A percentile compares a stretch with the other conserved stretches of the same genome.
phyloP scores from a whole-genome alignment of 2,329 filamentous ascomycete genomes.

The Sporothrix sp. region DNA sequence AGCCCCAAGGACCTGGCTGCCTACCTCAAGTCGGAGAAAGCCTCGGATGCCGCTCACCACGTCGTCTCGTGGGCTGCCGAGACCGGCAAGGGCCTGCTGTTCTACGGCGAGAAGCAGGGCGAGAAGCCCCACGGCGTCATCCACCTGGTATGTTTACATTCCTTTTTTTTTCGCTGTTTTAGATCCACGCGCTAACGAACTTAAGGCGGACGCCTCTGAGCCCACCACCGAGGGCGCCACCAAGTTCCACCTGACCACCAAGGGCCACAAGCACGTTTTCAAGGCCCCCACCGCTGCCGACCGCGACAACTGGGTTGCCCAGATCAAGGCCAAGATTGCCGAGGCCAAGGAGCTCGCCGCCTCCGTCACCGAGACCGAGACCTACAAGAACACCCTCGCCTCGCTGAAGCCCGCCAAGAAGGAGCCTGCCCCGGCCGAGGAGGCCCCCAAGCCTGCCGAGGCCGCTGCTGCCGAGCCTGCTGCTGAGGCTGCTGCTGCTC shows the following conservation, averaged over 20 bases:
- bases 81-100: slow-evolving; percentile 91
- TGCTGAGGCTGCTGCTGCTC: slow-evolving; percentile 17
- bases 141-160: slow-evolving; percentile 55
- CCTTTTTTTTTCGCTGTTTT: too few species aligned
- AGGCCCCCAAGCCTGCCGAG: slow-evolving; percentile 22
- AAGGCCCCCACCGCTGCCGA: slow-evolving; percentile 66
- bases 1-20: slow-evolving; percentile 62
- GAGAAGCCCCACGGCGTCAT: slow-evolving; percentile 85
- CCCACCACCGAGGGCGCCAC: slow-evolving; percentile 63
- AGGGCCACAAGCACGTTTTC: slow-evolving; percentile 88
- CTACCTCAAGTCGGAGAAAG: slow-evolving; percentile 86
- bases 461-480: slow-evolving; percentile 11
- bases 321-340: slow-evolving; percentile 69
- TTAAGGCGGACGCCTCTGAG: slow-evolving; percentile 53
- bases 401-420: slow-evolving; percentile 48
- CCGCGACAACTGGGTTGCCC: slow-evolving; percentile 85
- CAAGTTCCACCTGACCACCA: slow-evolving; percentile 79
- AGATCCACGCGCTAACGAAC: too few species aligned
- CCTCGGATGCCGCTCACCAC: slow-evolving; percentile 60
- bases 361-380: slow-evolving; percentile 64
- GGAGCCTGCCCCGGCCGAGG: slow-evolving; percentile 32
- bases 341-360: slow-evolving; percentile 77
- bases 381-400: slow-evolving; percentile 79
- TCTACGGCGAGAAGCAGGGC: slow-evolving; percentile 73
- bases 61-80: slow-evolving; percentile 82